These are phyloP conservation scores for Phaffomyces opuntiae DNA, from an alignment of 805 yeast genomes.

Conservation along the genomic window DNA sequence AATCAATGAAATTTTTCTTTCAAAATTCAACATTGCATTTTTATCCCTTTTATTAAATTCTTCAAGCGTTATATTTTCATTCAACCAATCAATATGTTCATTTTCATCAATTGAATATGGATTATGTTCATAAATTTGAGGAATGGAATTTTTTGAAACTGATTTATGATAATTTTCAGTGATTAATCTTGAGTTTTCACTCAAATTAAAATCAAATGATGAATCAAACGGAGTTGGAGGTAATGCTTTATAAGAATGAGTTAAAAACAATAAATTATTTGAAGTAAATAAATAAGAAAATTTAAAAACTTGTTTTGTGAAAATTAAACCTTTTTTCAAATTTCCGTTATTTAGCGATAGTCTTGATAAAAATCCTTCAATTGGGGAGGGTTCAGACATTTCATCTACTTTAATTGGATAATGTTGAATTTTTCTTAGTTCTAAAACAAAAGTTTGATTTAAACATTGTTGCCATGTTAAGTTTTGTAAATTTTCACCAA, in stretches of 20 bases:
- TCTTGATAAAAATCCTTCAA: constrained; percentile 75
- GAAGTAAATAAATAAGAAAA: constrained; percentile 58
- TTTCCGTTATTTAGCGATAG: constrained; percentile 45
- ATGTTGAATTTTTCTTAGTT: constrained; percentile 44
- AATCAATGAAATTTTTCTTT: constrained; percentile 51
- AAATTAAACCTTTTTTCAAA: constrained; percentile 20
- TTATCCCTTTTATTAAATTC: constrained; percentile 45
- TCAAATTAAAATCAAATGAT: neutral
- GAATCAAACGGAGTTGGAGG: constrained; percentile 49
- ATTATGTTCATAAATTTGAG: constrained; percentile 37
- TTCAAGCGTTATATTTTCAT: constrained; percentile 25
- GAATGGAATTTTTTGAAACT: constrained; percentile 18
- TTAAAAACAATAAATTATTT: constrained; percentile 54
- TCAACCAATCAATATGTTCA: constrained; percentile 60
- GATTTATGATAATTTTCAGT: constrained; percentile 5
- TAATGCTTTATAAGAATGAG: constrained; percentile 44
- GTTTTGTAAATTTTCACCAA: constrained; percentile 36
- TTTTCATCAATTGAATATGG: constrained; percentile 47
- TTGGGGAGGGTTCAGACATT: constrained; percentile 55
- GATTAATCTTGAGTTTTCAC: constrained; percentile 21
- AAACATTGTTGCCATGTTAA: constrained; percentile 38
- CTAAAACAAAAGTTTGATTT: constrained; percentile 45
- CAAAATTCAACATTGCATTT: constrained; percentile 56
- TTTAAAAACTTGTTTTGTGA: constrained; percentile 39
- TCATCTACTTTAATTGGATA: constrained; percentile 27